A percentile compares a stretch with the other conserved stretches of the same genome.
These are phyloP conservation scores for Adansonia rubrostipa DNA, from an alignment of 441 rosid species.

Conservation along the genomic window DNA sequence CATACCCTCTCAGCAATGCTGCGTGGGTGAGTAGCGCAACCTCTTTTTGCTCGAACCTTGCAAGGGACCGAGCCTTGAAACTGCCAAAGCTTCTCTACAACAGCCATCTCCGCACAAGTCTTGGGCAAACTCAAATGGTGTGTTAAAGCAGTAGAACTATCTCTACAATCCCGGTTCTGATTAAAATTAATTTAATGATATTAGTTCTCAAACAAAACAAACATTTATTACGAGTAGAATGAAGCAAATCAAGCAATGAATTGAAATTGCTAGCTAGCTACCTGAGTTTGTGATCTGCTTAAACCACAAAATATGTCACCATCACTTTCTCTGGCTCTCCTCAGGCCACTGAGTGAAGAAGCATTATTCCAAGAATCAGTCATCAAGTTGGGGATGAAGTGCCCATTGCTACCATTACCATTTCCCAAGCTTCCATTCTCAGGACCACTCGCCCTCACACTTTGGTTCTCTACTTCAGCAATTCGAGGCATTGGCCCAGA, in stretches of 20 bases:
- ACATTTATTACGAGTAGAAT: neutral
- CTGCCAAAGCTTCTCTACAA: constrained; percentile 54
- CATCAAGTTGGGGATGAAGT: constrained; percentile 34
- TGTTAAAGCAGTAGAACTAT: constrained; percentile 35
- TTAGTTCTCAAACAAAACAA: neutral
- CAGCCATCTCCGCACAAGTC: constrained; percentile 50
- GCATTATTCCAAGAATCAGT: constrained; percentile 40
- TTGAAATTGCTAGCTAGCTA: constrained; percentile 14
- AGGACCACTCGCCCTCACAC: constrained; percentile 18
- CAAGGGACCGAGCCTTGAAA: constrained; percentile 62
- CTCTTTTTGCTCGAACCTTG: constrained; percentile 75
- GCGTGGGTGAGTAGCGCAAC: constrained; percentile 80
- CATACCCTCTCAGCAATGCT: constrained; percentile 83
- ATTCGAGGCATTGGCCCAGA: constrained; percentile 50
- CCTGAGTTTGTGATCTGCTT: constrained; percentile 38
- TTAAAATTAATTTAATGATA: neutral
- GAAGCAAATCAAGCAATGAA: neutral
- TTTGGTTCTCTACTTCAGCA: constrained; percentile 47
- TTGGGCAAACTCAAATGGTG: constrained; percentile 69
- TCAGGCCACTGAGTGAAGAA: constrained; percentile 38
- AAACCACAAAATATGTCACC: constrained; percentile 33
- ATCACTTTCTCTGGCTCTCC: constrained; percentile 38
- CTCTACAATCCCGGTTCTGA: constrained; percentile 42
- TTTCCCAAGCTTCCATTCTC: constrained; percentile 25
- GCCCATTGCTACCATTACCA: constrained; percentile 27